Conservation (phyloP, 768 basidiomycete genomes). For the Collybia nuda region DNA sequence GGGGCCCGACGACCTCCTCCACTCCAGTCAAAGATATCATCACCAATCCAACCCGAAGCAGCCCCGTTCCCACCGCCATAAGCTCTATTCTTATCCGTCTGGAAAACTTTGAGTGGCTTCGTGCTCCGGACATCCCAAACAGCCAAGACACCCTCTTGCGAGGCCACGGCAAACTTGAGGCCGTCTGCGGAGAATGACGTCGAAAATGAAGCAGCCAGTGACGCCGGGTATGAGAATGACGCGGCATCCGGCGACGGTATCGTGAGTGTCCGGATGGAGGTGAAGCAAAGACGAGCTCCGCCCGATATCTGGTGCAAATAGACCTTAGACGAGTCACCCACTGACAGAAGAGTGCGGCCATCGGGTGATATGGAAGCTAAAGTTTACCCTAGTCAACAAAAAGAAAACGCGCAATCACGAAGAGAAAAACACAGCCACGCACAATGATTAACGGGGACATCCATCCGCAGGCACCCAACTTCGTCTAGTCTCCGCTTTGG, state of each 20-base stretch:
- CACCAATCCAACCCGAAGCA: conserved; percentile 54
- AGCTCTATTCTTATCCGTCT: conserved; percentile 47
- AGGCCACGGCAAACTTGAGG: conserved; percentile 78
- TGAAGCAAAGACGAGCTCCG: conserved; percentile 58
- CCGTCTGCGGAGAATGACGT: conserved; percentile 78
- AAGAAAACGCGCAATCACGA: conserved; percentile 4
- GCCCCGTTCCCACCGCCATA: conserved; percentile 31
- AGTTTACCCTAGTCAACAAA: conserved; percentile 9
- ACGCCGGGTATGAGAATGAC: conserved; percentile 34
- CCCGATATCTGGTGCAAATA: conserved; percentile 79
- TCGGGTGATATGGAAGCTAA: conserved; percentile 89
- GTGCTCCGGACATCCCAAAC: conserved; percentile 83
- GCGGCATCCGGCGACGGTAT: conserved; percentile 57
- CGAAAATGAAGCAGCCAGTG: conserved; percentile 72
- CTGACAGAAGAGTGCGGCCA: conserved; percentile 81
- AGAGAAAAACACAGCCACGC: conserved; percentile 24
- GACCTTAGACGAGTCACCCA: conserved; percentile 88
- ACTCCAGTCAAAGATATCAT: conserved; percentile 71
- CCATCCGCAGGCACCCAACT: conserved; percentile 54
- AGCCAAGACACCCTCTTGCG: conserved; percentile 77
- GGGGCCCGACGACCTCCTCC: conserved; percentile 57
- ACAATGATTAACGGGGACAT: conserved; percentile 84
- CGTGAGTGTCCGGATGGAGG: conserved; percentile 65
- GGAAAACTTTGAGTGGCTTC: conserved; percentile 66
- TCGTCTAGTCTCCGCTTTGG: conserved; percentile 41